These are phyloP conservation scores for Trichoderma erinaceum DNA, from an alignment of 495 filamentous ascomycete species.

Conservation along the genomic window DNA sequence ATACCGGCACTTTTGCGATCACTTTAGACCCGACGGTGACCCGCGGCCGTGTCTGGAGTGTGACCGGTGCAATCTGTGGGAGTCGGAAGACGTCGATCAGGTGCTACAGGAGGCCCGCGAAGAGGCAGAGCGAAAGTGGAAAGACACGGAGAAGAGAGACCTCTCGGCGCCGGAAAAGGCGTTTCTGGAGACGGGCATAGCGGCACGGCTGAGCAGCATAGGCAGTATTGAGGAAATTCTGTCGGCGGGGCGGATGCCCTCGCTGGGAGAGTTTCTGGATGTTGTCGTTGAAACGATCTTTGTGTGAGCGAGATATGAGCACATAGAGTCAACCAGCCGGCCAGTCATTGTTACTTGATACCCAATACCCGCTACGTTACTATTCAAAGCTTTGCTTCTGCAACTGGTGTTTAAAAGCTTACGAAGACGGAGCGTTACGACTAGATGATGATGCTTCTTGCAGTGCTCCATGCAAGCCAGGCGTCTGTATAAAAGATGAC, in stretches of 20 bases:
- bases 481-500: too few species aligned
- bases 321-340: not conserved
- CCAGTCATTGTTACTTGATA: too few species aligned
- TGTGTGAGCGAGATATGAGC: conserved; percentile 7
- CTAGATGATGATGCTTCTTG: too few species aligned
- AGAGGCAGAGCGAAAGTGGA: conserved; percentile 78
- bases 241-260: conserved; percentile 31
- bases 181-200: conserved; percentile 41
- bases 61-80: conserved; percentile 84
- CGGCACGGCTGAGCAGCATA: conserved; percentile 21
- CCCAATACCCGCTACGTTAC: not conserved
- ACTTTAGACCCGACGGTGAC: conserved; percentile 71
- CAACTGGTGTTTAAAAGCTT: not conserved
- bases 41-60: conserved; percentile 70
- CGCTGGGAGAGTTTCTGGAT: conserved; percentile 40
- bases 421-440: too few species aligned
- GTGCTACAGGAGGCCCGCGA: conserved; percentile 69
- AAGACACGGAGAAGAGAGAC: conserved; percentile 54
- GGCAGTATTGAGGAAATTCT: conserved; percentile 25
- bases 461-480: too few species aligned
- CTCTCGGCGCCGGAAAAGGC: conserved; percentile 41
- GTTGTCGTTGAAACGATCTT: conserved; percentile 37
- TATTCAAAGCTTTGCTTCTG: not conserved
- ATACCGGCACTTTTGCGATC: conserved; percentile 90
- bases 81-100: conserved; percentile 74